Base-by-base conservation (phyloP, 2,329 filamentous ascomycete genomes). In the Alternaria sp. region DNA sequence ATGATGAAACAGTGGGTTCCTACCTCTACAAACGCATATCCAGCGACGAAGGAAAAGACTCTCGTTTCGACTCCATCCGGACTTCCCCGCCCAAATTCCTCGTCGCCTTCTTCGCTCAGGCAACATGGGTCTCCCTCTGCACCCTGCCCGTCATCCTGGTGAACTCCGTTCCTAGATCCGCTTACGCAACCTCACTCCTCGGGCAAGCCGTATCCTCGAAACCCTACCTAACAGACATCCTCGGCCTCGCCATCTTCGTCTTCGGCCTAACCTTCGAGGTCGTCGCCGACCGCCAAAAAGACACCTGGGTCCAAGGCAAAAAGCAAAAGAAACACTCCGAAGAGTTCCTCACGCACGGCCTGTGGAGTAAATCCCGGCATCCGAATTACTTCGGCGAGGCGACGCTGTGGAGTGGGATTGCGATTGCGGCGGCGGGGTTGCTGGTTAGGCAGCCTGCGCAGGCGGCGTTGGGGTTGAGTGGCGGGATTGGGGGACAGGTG, bases 301-400 rank as follows among this genome's bases (percentile, higher is more conserved):
- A 81, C 57, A 77, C 79, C 21, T 92, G 90, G 90, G 72, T 85
- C 62, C 77, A 81, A 57, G 88, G 86, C 61, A 90, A 88, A 82
- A 85, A 85, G 70, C 81, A 83, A 50, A 91, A 91, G 83, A 83
- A 86, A 70, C 90, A 92, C 64, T 85, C 86, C 23, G 89, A 92
- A 77, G 85, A 88, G 49, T 92, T 91, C 71, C 74, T 92, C 65
- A 90, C 88, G 0, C 77, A 81, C 1, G 90, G 90, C 0, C 71
- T 92, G 36, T 92, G 89, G 86, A 81, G 82, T 6, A 84, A 85
- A 73, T 86, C 83, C 51, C 80, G 88, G 63, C 88, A 90, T 77
- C 90, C 90, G 1, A 90, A 92, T 72, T 92, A 92, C 80, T 90
- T 92, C 74, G 90, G 90, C n/a, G 90, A 92, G 77, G 85, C 83